Percentiles rank a stretch among this genome's conserved stretches.
These are phyloP conservation scores for Ilyonectria sp. DNA, from an alignment of 2,329 filamentous ascomycete genomes.

Conservation along the genomic window DNA sequence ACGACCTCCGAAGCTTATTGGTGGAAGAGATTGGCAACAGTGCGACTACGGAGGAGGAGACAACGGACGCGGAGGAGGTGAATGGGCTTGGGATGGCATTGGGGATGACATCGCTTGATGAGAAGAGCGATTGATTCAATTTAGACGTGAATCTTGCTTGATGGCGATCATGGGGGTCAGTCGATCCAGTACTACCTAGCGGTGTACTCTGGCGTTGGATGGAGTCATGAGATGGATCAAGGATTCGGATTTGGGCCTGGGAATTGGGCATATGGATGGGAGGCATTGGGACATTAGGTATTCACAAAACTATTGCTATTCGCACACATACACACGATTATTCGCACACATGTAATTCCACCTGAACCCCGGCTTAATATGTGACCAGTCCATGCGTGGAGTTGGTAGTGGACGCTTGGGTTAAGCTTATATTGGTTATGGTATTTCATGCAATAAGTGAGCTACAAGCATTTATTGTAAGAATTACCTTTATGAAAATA, in stretches of 20 bases:
- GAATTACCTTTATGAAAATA: too few species aligned
- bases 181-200: slow-evolving; percentile 1
- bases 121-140: slow-evolving; percentile 31
- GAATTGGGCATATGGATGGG: slow-evolving; percentile 1
- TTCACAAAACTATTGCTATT: too few species aligned
- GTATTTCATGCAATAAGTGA: too few species aligned
- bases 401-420: too few species aligned
- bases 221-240: slow-evolving; percentile 6
- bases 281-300: slow-evolving; percentile 1
- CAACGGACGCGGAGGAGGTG: slow-evolving; percentile 51
- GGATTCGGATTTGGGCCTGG: background rate
- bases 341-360: too few species aligned
- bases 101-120: slow-evolving; percentile 48
- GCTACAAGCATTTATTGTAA: too few species aligned
- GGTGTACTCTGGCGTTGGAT: slow-evolving; percentile 18
- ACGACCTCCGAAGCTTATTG: slow-evolving; percentile 69
- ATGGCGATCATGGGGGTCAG: background rate
- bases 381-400: too few species aligned
- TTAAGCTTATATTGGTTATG: too few species aligned
- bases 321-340: too few species aligned
- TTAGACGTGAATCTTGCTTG: background rate
- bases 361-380: too few species aligned
- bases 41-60: slow-evolving; percentile 56
- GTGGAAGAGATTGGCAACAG: slow-evolving; percentile 52
- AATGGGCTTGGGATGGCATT: slow-evolving; percentile 39